Base-by-base conservation (phyloP, 2,329 filamentous ascomycete species). In the Microcera coccophila region DNA sequence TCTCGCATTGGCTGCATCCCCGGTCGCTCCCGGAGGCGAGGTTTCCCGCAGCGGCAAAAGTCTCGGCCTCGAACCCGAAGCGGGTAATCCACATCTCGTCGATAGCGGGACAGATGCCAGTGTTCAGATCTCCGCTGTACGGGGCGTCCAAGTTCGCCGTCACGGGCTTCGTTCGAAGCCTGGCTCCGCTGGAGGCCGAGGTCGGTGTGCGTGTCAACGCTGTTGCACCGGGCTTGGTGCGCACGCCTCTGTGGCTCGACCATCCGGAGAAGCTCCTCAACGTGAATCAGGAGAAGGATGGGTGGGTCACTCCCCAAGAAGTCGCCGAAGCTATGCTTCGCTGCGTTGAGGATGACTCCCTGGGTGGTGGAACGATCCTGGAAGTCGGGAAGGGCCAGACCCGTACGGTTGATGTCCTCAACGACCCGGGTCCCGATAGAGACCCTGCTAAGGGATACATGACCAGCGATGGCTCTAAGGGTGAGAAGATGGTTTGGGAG, bases 241-340 rank as follows among this genome's bases (percentile, higher is more conserved):
- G 59, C 7, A 75, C 73, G 2, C 72, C 72, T 3, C 45, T 75
- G 3, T 73, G 71, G 69, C 65, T 58, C 0, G 71, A 74, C 2
- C 47, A 71, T 26, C 65, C 68, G 0, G 70, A 74, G 48, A 74
- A 72, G 48, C 45, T 72, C 15, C 52, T 54, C 14, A 61, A 61
- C 28, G 45, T 74, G 1, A 58, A 70, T 5, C 40, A 57, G 19
- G 44, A 42, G 3, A 45, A 54, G 18, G 68, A 71, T 41, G 58
- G 45, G 0, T 74, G 70, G 69, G 64, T 71, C 1, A 67, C 65
- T 0, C 65, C 71, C 0, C 49, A 66, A 2, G 67, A 68, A 33
- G 69, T 73, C 0, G 72, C 72, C 2, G 49, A 64, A 24, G 69
- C 63, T 0, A 75, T 75, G 72, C 44, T 74, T 12, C 50, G 55